Base-by-base conservation (phyloP, 2,329 filamentous ascomycete species). In the Xylariaceae sp. region DNA sequence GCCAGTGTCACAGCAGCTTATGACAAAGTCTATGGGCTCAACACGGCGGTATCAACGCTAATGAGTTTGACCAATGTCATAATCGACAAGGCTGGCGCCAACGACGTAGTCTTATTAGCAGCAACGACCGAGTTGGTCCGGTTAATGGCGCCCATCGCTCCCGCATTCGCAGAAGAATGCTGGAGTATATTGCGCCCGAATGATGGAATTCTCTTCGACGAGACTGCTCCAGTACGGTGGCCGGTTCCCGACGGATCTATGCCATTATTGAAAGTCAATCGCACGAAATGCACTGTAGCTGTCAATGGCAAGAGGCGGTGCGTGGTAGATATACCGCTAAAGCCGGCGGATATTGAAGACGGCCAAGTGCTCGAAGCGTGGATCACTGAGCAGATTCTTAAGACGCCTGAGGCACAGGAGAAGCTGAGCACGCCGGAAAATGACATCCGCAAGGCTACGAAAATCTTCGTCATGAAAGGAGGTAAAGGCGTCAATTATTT, bases 21-120 rank as follows among this genome's bases (percentile, higher is more conserved):
- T 67, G 81, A 87, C 19, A 82, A 84, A 47, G 86, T 92, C 1
- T 90, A 92, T 70, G 82, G 89, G 1, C 80, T 96, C 50, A 96
- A 96, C 75, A 96, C 91, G 0, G 82, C 91, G 7, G 83, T 96
- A 16, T 95, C 91, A 1, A 89, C 94, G 67, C 79, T 96, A 12
- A 96, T 92, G 82, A 86, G 84, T 37, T 79, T 96, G 14, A 93
- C 91, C 3, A 96, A 96, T 71, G 74, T 78, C 1, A 75, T 92
- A 12, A 72, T 80, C 28, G 80, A 81, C 3, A 75, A 79, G 12
- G 62, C 72, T 1, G 74, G 74, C 3, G 76, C 76, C 5, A 76
- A 78, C 33, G 65, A 69, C 3, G 47, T 74, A 4, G 68, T 90
- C 63, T 77, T 75, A 69, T 74, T 78, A 39, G 74, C 80, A 21